These are phyloP conservation scores for Elsinoe arachidis DNA, from an alignment of 2,329 filamentous ascomycete species.

Conservation along the genomic window DNA sequence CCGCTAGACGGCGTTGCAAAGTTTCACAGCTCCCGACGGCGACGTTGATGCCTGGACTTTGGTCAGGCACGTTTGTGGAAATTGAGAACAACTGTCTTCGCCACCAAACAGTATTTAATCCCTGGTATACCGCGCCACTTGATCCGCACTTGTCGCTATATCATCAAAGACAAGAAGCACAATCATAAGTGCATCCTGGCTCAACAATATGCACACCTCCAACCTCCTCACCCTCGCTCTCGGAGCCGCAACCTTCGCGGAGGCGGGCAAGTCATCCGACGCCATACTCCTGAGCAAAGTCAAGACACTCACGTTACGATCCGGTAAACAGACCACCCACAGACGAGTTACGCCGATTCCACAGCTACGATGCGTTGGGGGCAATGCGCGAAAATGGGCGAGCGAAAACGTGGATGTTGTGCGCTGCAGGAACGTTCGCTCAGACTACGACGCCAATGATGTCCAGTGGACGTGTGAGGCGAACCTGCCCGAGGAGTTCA, in stretches of 20 bases:
- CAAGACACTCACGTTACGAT: conserved; percentile 67
- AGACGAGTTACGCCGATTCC: conserved; percentile 70
- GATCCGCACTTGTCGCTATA: neutral
- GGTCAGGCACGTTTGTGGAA: conserved; percentile 2
- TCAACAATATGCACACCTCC: conserved; percentile 8
- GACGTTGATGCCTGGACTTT: conserved; percentile 6
- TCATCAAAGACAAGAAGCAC: neutral
- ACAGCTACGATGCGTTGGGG: conserved; percentile 63
- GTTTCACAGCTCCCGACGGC: neutral
- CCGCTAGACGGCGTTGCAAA: neutral
- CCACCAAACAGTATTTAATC: conserved; percentile 11
- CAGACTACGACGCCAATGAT: conserved; percentile 69
- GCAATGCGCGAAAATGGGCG: conserved; percentile 48
- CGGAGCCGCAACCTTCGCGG: conserved; percentile 21
- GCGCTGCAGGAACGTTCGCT: conserved; percentile 81
- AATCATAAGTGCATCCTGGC: neutral
- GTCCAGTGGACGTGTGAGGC: conserved; percentile 87
- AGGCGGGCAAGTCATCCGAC: conserved; percentile 29
- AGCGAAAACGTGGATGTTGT: conserved; percentile 58
- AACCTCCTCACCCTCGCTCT: neutral
- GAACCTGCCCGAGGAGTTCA: conserved; percentile 53
- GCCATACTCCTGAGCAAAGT: conserved; percentile 58
- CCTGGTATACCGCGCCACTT: neutral
- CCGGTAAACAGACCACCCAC: conserved; percentile 58
- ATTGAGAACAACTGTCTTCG: conserved; percentile 15